A percentile compares a stretch with the other conserved stretches of the same genome.
Evolutionary conservation across 225 moss, liverwort and hornwort species (phyloP).

Genomic region (Takakia lepidozioides): DNA sequence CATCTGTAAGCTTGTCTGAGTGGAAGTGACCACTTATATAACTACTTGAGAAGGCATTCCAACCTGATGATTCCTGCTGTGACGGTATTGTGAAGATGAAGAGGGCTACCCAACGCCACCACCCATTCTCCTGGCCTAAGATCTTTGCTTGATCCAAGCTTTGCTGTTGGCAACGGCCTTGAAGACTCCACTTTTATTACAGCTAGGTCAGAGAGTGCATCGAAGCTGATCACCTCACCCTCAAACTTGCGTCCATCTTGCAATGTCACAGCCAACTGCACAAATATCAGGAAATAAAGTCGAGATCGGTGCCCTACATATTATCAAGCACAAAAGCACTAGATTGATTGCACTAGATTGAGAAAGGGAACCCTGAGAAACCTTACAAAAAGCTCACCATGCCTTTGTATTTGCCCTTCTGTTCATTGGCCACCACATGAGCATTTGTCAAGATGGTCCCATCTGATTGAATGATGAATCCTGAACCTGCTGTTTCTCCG

Average conservation of each 20-base stretch:
- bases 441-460: conserved; percentile 95
- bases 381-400: conserved; percentile 44
- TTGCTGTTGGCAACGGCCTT: conserved; percentile 67
- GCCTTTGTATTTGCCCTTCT: conserved; percentile 44
- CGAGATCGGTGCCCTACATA: too few relatives aligned
- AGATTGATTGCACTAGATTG: too few relatives aligned
- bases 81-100: conserved; percentile 88
- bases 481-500: conserved; percentile 71
- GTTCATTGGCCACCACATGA: conserved; percentile 69
- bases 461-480: conserved; percentile 70
- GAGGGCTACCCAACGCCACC: conserved; percentile 91
- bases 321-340: too few relatives aligned
- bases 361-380: background rate
- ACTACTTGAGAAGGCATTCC: too few relatives aligned
- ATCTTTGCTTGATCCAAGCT: conserved; percentile 76
- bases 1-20: too few relatives aligned
- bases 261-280: conserved; percentile 83
- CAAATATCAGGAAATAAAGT: conserved; percentile 20
- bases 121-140: conserved; percentile 96
- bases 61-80: conserved; percentile 96
- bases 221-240: conserved; percentile 63
- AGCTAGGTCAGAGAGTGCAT: conserved; percentile 79
- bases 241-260: conserved; percentile 94
- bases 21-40: too few relatives aligned
- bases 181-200: conserved; percentile 83